Conservation (phyloP, 495 filamentous ascomycete species). For the Neurospora sublineolata region DNA sequence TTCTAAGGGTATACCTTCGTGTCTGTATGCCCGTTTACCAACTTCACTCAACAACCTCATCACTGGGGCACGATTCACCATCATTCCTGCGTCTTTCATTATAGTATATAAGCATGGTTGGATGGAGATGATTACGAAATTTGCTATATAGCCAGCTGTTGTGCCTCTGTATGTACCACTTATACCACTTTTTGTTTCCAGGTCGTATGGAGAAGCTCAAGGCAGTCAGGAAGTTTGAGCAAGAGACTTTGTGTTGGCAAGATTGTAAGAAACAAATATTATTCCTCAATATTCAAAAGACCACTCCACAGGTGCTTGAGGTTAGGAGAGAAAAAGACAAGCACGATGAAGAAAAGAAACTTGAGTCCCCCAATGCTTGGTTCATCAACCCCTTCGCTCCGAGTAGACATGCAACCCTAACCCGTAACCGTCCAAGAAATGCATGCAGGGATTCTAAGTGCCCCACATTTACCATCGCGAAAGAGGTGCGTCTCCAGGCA, state of each 20-base stretch:
- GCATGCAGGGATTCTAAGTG: neutral
- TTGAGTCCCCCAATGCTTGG: neutral
- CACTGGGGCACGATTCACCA: neutral
- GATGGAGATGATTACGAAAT: neutral
- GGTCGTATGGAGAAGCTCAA: neutral
- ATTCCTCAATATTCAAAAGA: neutral
- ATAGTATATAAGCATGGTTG: neutral
- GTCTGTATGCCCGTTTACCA: neutral
- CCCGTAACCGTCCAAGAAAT: neutral
- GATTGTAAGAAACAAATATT: neutral
- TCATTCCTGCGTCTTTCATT: neutral
- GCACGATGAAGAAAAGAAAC: neutral
- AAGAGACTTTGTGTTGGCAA: neutral
- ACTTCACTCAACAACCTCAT: neutral
- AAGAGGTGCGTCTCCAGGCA: neutral
- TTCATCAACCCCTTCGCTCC: neutral
- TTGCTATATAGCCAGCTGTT: neutral
- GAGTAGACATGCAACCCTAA: neutral
- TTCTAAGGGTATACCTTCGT: constrained; percentile 36
- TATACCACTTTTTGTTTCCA: neutral
- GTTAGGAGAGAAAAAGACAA: too few species aligned
- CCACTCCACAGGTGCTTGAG: too few species aligned
- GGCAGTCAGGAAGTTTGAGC: neutral
- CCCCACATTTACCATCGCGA: neutral
- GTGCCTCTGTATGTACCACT: neutral